Conservation (phyloP, 2,329 filamentous ascomycete species). For the Sporothrix globosa region DNA sequence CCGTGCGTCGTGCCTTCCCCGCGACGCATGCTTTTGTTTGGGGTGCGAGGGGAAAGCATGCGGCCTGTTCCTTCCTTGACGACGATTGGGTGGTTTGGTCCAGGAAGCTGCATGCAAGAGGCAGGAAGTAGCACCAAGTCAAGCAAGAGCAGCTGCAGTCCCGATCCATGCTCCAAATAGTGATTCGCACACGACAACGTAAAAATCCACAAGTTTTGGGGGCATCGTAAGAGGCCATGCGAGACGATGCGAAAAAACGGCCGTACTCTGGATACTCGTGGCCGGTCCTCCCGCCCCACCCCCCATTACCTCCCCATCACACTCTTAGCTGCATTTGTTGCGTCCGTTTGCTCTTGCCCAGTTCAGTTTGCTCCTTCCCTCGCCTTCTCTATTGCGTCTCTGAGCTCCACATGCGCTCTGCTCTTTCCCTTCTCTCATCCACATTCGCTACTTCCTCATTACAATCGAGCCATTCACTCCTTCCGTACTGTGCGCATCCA, state of each 20-base stretch:
- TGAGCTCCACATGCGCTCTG: neutral
- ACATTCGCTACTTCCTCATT: constrained; percentile 14
- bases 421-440: constrained; percentile 3
- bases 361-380: constrained; percentile 5
- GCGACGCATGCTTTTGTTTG: constrained; percentile 13
- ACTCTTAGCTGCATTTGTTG: constrained; percentile 5
- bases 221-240: neutral
- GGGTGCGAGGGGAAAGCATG: constrained; percentile 14
- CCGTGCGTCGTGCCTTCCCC: constrained; percentile 29
- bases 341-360: constrained; percentile 13
- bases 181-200: neutral
- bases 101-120: constrained; percentile 25
- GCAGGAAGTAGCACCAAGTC: constrained; percentile 24
- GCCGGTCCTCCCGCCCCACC: constrained; percentile 16
- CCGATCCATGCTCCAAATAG: constrained; percentile 2
- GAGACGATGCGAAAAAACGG: constrained; percentile 7
- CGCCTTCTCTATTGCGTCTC: constrained; percentile 11
- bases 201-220: neutral
- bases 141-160: constrained; percentile 18
- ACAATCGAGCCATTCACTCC: constrained; percentile 16
- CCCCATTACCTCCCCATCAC: neutral
- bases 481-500: constrained; percentile 10
- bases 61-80: constrained; percentile 24
- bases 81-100: constrained; percentile 9
- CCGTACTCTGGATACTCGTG: constrained; percentile 10